A percentile compares a stretch with the other conserved stretches of the same genome.
phyloP scores from a whole-genome alignment of 129 eudicot genomes.

The Chrysanthemum seticuspe region DNA sequence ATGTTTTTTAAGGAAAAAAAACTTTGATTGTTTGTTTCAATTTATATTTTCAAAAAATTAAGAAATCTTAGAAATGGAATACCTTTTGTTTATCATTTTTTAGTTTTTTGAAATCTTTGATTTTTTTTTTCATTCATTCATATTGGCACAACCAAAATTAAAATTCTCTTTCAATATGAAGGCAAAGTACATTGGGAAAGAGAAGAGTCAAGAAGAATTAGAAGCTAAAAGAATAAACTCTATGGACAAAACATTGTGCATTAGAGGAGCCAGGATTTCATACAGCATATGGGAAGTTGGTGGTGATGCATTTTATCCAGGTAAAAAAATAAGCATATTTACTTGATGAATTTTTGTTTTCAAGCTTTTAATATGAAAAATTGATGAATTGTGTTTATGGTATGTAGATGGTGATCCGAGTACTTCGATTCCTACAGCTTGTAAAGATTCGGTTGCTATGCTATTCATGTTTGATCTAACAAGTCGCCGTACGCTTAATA shows the following conservation, averaged over 20 bases:
- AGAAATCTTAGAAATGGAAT: too few species aligned
- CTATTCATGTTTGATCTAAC: conserved; percentile 85
- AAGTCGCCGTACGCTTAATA: conserved; percentile 66
- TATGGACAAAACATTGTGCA: conserved; percentile 59
- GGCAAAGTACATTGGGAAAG: conserved; percentile 66
- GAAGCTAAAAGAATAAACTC: conserved; percentile 38
- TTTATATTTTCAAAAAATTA: conserved; percentile 1
- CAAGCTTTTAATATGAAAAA: background rate
- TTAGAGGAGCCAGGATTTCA: conserved; percentile 66
- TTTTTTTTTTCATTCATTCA: background rate
- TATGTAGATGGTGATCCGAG: conserved; percentile 43
- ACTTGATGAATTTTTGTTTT: background rate
- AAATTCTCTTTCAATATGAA: conserved; percentile 1
- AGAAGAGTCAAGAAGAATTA: conserved; percentile 37
- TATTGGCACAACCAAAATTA: background rate
- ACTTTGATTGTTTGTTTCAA: background rate
- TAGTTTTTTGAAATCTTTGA: background rate
- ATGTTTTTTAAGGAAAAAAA: background rate
- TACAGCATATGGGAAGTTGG: conserved; percentile 67
- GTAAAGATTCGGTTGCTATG: conserved; percentile 66
- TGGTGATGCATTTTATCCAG: conserved; percentile 49
- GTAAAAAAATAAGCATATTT: conserved; percentile 10
- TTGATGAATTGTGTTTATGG: background rate
- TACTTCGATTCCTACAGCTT: conserved; percentile 47
- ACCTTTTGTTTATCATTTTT: background rate